phyloP scores from a whole-genome alignment of 345 rosid species.

The Nephelium lappaceum region DNA sequence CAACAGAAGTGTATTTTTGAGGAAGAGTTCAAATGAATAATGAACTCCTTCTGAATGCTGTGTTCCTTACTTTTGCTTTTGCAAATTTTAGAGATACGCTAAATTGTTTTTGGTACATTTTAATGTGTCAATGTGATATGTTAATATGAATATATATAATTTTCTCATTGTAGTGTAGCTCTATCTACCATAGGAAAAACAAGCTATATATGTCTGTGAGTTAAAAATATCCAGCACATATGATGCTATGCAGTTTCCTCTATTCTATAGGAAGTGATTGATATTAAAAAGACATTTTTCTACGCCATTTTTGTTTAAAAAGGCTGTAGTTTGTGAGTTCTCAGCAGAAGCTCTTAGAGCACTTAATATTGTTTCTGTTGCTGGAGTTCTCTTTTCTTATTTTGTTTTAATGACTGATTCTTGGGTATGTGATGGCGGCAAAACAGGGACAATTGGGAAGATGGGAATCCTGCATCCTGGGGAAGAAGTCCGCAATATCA shows the following conservation, averaged over 20 bases:
- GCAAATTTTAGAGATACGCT: not conserved
- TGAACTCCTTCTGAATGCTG: too few species aligned
- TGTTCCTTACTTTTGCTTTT: too few species aligned
- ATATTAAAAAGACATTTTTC: not conserved
- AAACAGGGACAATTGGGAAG: conserved; percentile 91
- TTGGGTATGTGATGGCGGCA: conserved; percentile 7
- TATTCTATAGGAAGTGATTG: not conserved
- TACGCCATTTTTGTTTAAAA: not conserved
- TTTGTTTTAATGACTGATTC: not conserved
- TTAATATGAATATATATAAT: not conserved
- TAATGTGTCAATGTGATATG: too few species aligned
- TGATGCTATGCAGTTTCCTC: not conserved
- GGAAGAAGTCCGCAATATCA: conserved; percentile 87
- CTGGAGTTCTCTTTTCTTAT: not conserved
- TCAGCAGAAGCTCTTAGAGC: not conserved
- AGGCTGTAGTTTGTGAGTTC: not conserved
- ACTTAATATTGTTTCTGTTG: not conserved
- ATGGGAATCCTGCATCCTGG: conserved; percentile 91
- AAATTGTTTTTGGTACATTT: not conserved
- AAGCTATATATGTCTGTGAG: not conserved
- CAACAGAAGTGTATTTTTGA: too few species aligned
- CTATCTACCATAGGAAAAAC: not conserved
- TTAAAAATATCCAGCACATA: not conserved
- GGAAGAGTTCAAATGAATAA: too few species aligned
- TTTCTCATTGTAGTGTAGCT: too few species aligned